Base-by-base conservation (phyloP, 225 moss, liverwort and hornwort genomes). In the Physcomitrium patens region DNA sequence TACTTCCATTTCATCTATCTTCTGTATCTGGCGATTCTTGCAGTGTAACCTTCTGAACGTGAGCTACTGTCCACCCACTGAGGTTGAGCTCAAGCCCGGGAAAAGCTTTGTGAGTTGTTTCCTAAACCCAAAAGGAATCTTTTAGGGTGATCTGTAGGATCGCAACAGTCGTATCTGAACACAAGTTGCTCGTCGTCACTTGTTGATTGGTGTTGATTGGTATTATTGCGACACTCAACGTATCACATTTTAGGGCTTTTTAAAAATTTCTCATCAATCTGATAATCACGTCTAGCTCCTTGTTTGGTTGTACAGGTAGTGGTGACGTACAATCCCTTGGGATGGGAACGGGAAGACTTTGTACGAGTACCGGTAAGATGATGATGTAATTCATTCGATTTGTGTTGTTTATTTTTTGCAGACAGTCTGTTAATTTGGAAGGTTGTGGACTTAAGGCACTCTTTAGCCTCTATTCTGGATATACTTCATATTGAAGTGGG, bases 31-130 rank as follows among this genome's bases (percentile, higher is more conserved):
- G 51, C 41, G 37, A 54, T 68, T 68, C 60, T 37, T 75, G 83
- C 87, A 94, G 95, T 99, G 99, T 79, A 86, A 86, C 70, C 83
- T 95, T 69, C 93, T 99, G 75, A 99, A 99, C 69, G 90, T 99
- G 70, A 99, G 99, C 87, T 91, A 93, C 79, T 99, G 99, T 81
- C 95, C 95, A 70, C 85, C 91, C 19, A 90, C 99, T 59, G 95
- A 99, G 90, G 82, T 73, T 72, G 87, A 95, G 74, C 89, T 95
- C 15, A 85, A 86, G 60, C 61, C 78, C 43, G 91, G 91, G 68
- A 89, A 89, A 76, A 88, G 82, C 58, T 71, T 94, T 86, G 94
- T 93, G 78, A 85, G 85, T 74, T 64, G 67, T 60, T 69, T 69
- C 48, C 69, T 72, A 24, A 82, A 71, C 49, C 58, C 69, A 63